Percentiles rank a stretch among this genome's conserved stretches.
These are phyloP conservation scores for Spergularia marina DNA, from an alignment of 148 eudicot species.

Conservation along the genomic window DNA sequence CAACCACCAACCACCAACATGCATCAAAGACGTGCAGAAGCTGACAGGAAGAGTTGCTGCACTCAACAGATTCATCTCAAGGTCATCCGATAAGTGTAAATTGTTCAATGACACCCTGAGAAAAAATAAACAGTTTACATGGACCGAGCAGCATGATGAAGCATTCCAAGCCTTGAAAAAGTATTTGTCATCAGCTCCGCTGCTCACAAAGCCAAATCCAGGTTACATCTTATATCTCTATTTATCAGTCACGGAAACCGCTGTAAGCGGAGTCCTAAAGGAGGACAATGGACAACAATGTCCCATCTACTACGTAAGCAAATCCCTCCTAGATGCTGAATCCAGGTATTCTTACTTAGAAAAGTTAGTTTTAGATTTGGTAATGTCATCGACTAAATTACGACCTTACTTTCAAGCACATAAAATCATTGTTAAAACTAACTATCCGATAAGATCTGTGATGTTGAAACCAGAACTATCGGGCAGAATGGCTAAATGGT, in stretches of 20 bases:
- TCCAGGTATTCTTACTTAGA: not conserved
- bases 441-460: not conserved
- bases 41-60: not conserved
- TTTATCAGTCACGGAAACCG: not conserved
- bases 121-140: not conserved
- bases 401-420: not conserved
- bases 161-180: not conserved
- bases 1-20: not conserved
- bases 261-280: not conserved
- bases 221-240: not conserved
- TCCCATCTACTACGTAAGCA: not conserved
- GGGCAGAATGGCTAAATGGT: not conserved
- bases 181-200: not conserved
- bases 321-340: not conserved
- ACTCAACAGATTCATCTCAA: not conserved
- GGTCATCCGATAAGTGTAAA: not conserved
- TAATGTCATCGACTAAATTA: not conserved
- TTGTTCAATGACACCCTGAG: not conserved
- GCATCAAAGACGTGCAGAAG: too few species aligned
- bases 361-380: not conserved
- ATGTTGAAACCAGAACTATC: not conserved
- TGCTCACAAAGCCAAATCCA: not conserved
- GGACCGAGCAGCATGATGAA: not conserved
- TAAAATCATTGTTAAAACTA: not conserved
- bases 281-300: not conserved